Evolutionary conservation across 2,329 filamentous ascomycete species (phyloP).

Genomic region (Penicillium sp.): DNA sequence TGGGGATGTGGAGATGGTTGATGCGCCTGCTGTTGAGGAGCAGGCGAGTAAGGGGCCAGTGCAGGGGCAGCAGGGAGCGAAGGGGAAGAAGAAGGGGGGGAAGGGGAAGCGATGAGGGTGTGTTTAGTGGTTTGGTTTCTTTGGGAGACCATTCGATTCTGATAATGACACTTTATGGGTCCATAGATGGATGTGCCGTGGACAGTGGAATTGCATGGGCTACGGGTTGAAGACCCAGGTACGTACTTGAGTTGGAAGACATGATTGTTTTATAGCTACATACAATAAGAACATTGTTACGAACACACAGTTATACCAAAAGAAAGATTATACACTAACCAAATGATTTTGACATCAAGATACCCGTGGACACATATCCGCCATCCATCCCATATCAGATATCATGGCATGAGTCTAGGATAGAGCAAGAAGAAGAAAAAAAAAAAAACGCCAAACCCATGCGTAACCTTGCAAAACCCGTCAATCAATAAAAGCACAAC

Average conservation of each 20-base stretch:
- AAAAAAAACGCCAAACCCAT: slow-evolving; percentile 33
- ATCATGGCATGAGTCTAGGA: slow-evolving; percentile 11
- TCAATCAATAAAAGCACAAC: slow-evolving; percentile 28
- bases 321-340: slow-evolving; percentile 7
- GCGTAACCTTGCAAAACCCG: slow-evolving; percentile 29
- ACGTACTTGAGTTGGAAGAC: not conserved
- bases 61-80: slow-evolving; percentile 42
- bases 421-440: slow-evolving; percentile 10
- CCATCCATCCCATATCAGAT: slow-evolving; percentile 21
- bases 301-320: not conserved
- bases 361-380: slow-evolving; percentile 17
- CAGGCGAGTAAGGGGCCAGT: slow-evolving; percentile 16
- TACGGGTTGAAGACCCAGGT: not conserved
- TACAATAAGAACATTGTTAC: not conserved
- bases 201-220: not conserved
- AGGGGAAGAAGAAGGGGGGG: slow-evolving; percentile 61
- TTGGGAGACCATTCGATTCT: not conserved
- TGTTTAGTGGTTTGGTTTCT: no score
- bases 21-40: slow-evolving; percentile 29
- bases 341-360: slow-evolving; percentile 21
- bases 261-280: not conserved
- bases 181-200: not conserved
- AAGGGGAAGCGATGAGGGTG: slow-evolving; percentile 61
- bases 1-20: slow-evolving; percentile 34
- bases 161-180: slow-evolving; percentile 8